These are phyloP conservation scores for Blastocystis sp. DNA, from an alignment of 352 stramenopile species.

Conservation along the genomic window DNA sequence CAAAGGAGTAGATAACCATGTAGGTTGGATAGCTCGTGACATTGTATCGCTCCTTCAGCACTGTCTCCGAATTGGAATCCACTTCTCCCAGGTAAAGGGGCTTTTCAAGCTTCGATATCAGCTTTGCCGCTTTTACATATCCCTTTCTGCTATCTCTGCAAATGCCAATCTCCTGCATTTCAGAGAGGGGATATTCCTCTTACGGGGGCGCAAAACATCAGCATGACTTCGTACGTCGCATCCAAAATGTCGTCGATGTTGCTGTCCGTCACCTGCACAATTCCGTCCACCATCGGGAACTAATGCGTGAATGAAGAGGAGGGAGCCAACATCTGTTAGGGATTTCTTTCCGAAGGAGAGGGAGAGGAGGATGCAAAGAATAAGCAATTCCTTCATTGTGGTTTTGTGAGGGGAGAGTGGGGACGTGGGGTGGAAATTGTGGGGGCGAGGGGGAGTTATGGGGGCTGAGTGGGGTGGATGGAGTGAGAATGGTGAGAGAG, in stretches of 20 bases:
- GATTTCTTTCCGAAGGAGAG: constrained; percentile 13
- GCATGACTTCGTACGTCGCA: constrained; percentile 47
- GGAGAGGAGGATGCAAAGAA: constrained; percentile 16
- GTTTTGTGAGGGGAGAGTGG: too few relatives aligned
- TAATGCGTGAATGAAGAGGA: neutral
- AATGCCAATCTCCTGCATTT: neutral
- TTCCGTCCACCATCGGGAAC: constrained; percentile 59
- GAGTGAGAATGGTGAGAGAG: too few relatives aligned
- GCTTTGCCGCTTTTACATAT: neutral
- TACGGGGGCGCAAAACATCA: constrained; percentile 40
- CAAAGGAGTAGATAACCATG: constrained; percentile 62
- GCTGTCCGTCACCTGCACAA: constrained; percentile 47
- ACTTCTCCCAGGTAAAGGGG: constrained; percentile 65
- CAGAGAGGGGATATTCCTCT: neutral
- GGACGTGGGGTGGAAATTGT: too few relatives aligned
- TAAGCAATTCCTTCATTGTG: constrained; percentile 21
- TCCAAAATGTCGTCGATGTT: constrained; percentile 66
- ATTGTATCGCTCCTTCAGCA: constrained; percentile 17
- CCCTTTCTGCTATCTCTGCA: constrained; percentile 10
- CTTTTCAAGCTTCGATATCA: constrained; percentile 42
- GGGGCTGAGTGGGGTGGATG: too few relatives aligned
- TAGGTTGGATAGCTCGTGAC: constrained; percentile 26
- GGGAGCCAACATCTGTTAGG: constrained; percentile 2
- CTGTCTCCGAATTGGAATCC: neutral
- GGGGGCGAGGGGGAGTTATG: too few relatives aligned